Evolutionary conservation across 306 rosid genomes (phyloP), one percentile per base, ranked within the genome.

Genomic region (Cucurbita maxima): DNA sequence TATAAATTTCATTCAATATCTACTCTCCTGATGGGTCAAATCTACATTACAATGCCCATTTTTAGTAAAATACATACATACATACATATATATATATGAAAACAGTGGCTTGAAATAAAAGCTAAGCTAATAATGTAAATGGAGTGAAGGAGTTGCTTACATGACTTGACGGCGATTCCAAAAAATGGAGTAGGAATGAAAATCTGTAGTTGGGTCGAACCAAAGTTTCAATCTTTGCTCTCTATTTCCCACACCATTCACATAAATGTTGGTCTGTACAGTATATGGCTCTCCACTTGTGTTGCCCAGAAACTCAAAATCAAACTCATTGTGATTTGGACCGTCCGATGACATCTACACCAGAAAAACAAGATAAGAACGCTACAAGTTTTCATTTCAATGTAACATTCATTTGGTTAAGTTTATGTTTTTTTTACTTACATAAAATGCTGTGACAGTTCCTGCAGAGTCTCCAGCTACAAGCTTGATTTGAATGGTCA

Each of bases 91-190:
- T 1, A 30, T 30, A 30, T 30, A 30, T 30, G 34, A 30, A 30
- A 30, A 30, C 34, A 30, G 34, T 30, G 34, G 34, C 34, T 30
- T 30, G 34, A 30, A 30, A 30, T 30, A 30, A 30, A 30, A 30
- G 2, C 34, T 30, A 0, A 25, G 25, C 25, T 25, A 25, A 25
- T 25, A 25, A 25, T 25, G 25, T 30, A 30, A 66, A 19, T 40
- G 52, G 3, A n/a, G 41, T 9, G 4, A 30, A 5, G 12, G 9
- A 5, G 51, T 40, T n/a, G 16, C 98, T 87, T 81, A 93, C 97
- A 89, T 82, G 58, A 94, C 97, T 84, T 87, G 97, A 72, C 91
- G 96, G 66, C 87, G 96, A 82, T 86, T 91, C 99, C 99, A 94
- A 79, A 89, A 89, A 62, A 94, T 72, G 5, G 96, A 83, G 76